phyloP scores from a whole-genome alignment of 164 flowering plant species.

The Santalum album region DNA sequence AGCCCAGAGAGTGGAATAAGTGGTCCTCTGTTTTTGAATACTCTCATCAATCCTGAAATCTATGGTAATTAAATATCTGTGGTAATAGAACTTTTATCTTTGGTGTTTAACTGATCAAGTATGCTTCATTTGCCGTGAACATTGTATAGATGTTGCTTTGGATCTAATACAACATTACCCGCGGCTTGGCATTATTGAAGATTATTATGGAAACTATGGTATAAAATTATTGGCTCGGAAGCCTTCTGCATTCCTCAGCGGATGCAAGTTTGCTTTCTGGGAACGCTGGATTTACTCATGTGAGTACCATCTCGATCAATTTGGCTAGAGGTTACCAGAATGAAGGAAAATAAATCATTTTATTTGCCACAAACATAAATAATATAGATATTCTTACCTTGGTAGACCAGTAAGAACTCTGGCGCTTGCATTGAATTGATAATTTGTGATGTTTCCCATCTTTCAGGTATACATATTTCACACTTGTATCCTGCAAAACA shows the following conservation, averaged over 20 bases:
- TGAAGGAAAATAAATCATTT: too few species aligned
- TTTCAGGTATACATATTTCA: background rate
- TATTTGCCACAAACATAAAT: too few species aligned
- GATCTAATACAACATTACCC: conserved; percentile 14
- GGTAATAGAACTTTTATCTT: too few species aligned
- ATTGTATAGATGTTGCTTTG: conserved; percentile 21
- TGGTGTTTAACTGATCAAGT: too few species aligned
- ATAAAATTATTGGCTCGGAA: conserved; percentile 10
- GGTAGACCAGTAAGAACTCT: too few species aligned
- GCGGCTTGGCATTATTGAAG: conserved; percentile 12
- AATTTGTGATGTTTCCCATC: too few species aligned
- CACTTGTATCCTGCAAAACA: background rate
- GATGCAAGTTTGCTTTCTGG: conserved; percentile 5
- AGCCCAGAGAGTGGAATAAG: conserved; percentile 10
- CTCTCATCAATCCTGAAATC: conserved; percentile 7
- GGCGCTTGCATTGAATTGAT: too few species aligned
- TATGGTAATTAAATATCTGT: conserved; percentile 5
- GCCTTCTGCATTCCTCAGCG: conserved; percentile 16
- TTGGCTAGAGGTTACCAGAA: too few species aligned
- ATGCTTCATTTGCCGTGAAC: background rate
- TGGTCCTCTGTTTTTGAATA: conserved; percentile 18
- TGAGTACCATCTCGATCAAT: conserved; percentile 3
- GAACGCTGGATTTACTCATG: conserved; percentile 9
- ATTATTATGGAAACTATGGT: conserved; percentile 3
- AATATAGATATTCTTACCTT: too few species aligned